Evolutionary conservation across 83 land plant species (phyloP), one percentile per base, ranked within the genome.

Genomic region (Picea abies): DNA sequence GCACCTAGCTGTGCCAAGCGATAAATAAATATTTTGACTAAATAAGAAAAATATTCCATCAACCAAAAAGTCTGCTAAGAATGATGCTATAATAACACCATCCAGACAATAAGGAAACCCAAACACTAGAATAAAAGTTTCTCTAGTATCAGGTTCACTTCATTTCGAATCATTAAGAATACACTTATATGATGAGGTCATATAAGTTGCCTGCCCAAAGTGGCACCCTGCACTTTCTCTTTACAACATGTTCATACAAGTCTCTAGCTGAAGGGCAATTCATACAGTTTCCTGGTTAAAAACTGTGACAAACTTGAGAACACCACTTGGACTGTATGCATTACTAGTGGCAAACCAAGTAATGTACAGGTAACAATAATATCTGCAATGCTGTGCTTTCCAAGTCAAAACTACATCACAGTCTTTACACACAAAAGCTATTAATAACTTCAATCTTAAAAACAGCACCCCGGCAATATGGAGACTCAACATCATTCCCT

Each of bases 261-360:
- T 39, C 47, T 73, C 77, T 39, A 22, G 22, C 56, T 44, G 47
- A 73, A 22, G 77, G 77, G 10, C 58, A 73, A 73, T 47, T 73
- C 22, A 72, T 72, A 73, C 77, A 73, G 58, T 73, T 70, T 73
- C 77, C 77, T 47, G 15, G 58, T 9, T n/a, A 22, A 73, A 9
- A 44, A 49, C 39, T n/a, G 77, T 73, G 19, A 47, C 44, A 47
- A 73, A 44, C 77, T 47, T n/a, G 26, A 49, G 14, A 20, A 20
- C 77, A 16, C 77, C 9, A 44, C 77, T n/a, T 49, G 47, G 14
- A 73, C n/a, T 73, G 10, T 2, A 73, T 52, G 20, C 58, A 44
- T 47, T 2, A 73, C 77, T n/a, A 44, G 56, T 73, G 58, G 58
- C 4, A 73, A 44, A 20, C 77, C 49, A 73, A 73, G 77, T 44